Evolutionary conservation across 1,284 basidiomycete genomes (phyloP).

Genomic region (Sporisorium reilianum): DNA sequence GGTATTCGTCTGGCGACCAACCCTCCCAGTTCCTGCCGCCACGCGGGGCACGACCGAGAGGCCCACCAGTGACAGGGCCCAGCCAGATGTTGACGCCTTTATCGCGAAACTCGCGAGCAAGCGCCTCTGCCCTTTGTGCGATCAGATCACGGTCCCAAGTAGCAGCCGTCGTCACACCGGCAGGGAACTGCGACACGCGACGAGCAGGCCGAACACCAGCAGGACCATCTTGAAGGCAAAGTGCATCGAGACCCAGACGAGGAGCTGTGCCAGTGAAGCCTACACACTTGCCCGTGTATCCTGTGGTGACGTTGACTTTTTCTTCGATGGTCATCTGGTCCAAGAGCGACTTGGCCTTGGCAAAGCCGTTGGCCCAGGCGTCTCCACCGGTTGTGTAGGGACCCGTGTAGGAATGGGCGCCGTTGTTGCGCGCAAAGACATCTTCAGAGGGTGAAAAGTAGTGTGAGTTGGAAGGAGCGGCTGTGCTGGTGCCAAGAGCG

Average conservation of each 20-base stretch:
- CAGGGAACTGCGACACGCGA: slow-evolving; percentile 74
- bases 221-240: slow-evolving; percentile 75
- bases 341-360: slow-evolving; percentile 71
- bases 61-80: slow-evolving; percentile 69
- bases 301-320: slow-evolving; percentile 71
- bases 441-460: slow-evolving; percentile 11
- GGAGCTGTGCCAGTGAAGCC: slow-evolving; percentile 71
- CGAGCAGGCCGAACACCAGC: slow-evolving; percentile 74
- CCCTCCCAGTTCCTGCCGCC: slow-evolving; percentile 86
- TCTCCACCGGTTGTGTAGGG: slow-evolving; percentile 43
- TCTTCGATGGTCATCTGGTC: slow-evolving; percentile 70
- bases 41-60: slow-evolving; percentile 74
- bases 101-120: slow-evolving; percentile 81
- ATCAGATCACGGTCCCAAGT: slow-evolving; percentile 79
- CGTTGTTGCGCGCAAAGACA: slow-evolving; percentile 21
- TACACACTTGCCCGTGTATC: slow-evolving; percentile 48
- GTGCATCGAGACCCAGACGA: slow-evolving; percentile 75
- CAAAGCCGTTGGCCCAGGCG: slow-evolving; percentile 75
- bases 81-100: slow-evolving; percentile 83
- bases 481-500: slow-evolving; percentile 5
- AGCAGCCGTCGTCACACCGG: slow-evolving; percentile 79
- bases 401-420: slow-evolving; percentile 34
- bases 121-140: slow-evolving; percentile 78
- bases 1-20: slow-evolving; percentile 41
- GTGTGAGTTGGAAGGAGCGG: slow-evolving; percentile 4